These are phyloP conservation scores for Cytospora chrysosperma DNA, from an alignment of 2,329 filamentous ascomycete genomes.

Conservation along the genomic window DNA sequence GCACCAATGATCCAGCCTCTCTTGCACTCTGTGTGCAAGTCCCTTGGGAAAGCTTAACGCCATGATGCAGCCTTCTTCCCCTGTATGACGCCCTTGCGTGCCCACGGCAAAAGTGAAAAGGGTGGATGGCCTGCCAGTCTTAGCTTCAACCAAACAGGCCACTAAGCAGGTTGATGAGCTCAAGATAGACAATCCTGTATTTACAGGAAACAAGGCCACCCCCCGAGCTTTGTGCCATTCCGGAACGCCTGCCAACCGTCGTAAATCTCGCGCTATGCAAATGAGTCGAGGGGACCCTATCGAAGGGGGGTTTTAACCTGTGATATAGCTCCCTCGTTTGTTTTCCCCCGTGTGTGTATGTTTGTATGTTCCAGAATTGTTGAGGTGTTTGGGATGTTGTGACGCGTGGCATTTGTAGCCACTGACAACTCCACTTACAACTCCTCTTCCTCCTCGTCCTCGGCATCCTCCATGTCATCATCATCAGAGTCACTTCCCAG, in stretches of 20 bases:
- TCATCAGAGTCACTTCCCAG: slow-evolving; percentile 63
- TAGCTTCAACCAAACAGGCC: background rate
- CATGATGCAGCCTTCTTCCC: background rate
- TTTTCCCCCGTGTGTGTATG: background rate
- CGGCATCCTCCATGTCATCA: slow-evolving; percentile 56
- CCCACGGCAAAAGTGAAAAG: background rate
- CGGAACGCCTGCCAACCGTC: slow-evolving; percentile 18
- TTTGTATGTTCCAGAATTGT: background rate
- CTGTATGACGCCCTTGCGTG: background rate
- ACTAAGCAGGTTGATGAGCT: background rate
- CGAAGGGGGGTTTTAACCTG: background rate
- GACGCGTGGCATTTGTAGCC: background rate
- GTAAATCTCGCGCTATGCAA: slow-evolving; percentile 22
- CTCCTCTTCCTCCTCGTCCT: slow-evolving; percentile 58
- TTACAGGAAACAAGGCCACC: background rate
- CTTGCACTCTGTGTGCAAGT: background rate
- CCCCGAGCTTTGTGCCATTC: slow-evolving; percentile 7
- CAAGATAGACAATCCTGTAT: background rate
- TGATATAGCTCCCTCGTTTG: background rate
- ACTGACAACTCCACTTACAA: slow-evolving; percentile 55
- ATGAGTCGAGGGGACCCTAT: slow-evolving; percentile 8
- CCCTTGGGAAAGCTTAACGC: background rate
- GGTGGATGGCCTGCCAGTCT: background rate
- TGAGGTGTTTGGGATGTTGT: background rate
- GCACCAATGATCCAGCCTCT: background rate